Base-by-base conservation (phyloP, 306 rosid genomes). In the Cucumis cinereus region DNA sequence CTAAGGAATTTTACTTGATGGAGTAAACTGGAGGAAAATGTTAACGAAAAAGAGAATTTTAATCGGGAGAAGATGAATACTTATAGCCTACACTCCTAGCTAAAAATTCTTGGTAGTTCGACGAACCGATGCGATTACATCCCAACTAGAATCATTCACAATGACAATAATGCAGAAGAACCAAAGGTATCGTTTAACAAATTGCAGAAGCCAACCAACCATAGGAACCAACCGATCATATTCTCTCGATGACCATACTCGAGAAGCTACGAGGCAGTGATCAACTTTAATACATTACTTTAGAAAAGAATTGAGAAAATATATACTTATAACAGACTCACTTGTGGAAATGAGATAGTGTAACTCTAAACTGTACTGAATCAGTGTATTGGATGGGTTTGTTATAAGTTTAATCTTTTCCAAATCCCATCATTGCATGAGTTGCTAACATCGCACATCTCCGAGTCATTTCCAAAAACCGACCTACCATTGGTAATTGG, bases 391-490 rank as follows among this genome's bases (percentile, higher is more conserved):
- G 74, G 33, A 20, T 11, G 55, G 53, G 53, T 22, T 68, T 41
- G 54, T 10, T 20, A 40, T n/a, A 1, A 24, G 40, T 45, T 69
- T 26, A 47, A 70, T 89, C 97, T 85, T 91, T 91, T 60, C 98
- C 98, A 52, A 93, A 93, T 68, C 93, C 72, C 98, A 93, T 89
- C 50, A 91, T 66, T 68, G 82, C 81, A 77, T 93, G 98, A 47
- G 97, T 89, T 56, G 81, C 86, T 55, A 93, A 74, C 97, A 93
- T 91, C 17, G 95, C 75, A 64, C 89, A 89, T 76, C 93, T 78
- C n/a, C 97, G 97, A 79, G 83, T 74, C 82, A 86, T 53, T 78
- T 91, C 93, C 54, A 84, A 62, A 64, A 84, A 14, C 66, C 90
- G 88, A 49, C 93, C 98, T 7, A 91, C 43, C 49, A 89, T 76